Evolutionary conservation across 805 yeast species (phyloP), one percentile per base, ranked within the genome.

Genomic region (Wickerhamomyces bisporus): DNA sequence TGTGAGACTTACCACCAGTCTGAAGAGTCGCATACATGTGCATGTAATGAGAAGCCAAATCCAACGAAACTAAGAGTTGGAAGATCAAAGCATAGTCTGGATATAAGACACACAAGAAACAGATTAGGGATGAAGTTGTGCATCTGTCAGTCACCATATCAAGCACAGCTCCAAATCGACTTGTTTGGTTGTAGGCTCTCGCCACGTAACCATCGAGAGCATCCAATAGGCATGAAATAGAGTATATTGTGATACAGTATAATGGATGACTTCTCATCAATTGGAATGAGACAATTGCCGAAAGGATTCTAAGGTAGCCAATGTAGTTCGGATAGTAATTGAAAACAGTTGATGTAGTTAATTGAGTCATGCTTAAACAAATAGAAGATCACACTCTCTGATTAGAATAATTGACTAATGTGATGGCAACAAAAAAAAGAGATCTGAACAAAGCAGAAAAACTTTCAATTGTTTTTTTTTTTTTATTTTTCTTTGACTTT

Each of bases 61-160:
- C 94, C 51, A 93, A 68, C 10, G 94, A 83, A 35, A 89, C 79
- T 50, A 93, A 70, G 19, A 86, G 50, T 65, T 93, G 99, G 80
- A 91, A 89, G 32, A 47, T 42, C 15, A 50, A 38, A 17, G 53
- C 70, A 62, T 70, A 83, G 24, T 61, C 52, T 7, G 97, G 97
- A 55, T 86, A 91, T 33, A 84, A 67, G 26, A 85, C 79, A 48
- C 93, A 77, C 41, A 93, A 69, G 60, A 75, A 93, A 60, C 95
- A 88, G 49, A 93, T 79, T 53, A 93, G 72, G n/a, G 96, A 83
- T 12, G 95, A 77, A 0, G 99, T 93, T 12, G 98, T 89, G 59
- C 97, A 93, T 57, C 99, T 74, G 61, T 93, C 99, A 15, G 98
- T 91, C 24, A 93, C 97, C 99, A 93, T 93, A 62, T 93, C 99